Evolutionary conservation across 192 early-diverging fungal species (phyloP).

Genomic region (Linnemannia schmuckeri): DNA sequence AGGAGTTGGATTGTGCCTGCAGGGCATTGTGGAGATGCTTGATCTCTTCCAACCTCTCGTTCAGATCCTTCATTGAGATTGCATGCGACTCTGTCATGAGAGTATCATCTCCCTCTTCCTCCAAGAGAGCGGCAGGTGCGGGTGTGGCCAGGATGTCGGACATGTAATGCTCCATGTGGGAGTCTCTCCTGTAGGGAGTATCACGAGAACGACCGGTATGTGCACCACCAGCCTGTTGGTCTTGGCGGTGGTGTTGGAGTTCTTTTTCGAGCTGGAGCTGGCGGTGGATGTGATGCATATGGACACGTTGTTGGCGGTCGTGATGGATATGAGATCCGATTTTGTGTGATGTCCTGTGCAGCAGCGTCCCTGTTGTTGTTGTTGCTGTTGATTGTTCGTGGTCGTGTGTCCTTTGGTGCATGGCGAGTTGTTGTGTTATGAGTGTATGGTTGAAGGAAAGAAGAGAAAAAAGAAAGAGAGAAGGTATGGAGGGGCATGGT

Average conservation of each 20-base stretch:
- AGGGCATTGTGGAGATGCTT: neutral
- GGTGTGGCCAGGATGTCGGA: neutral
- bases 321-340: neutral
- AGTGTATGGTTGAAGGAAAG: neutral
- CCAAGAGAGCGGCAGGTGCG: neutral
- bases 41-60: neutral
- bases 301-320: neutral
- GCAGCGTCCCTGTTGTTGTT: neutral
- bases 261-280: neutral
- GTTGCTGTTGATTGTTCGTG: neutral
- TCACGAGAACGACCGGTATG: neutral
- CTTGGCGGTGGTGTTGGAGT: neutral
- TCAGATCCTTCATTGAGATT: neutral
- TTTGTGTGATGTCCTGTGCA: neutral
- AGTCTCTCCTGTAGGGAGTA: neutral
- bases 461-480: neutral
- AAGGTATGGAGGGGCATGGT: neutral
- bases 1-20: neutral
- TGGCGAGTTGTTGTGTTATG: neutral
- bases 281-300: constrained; percentile 3
- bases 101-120: neutral
- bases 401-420: neutral
- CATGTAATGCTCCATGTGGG: neutral
- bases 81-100: neutral
- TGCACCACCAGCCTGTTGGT: neutral